Percentiles rank a stretch among this genome's conserved stretches.
Evolutionary conservation across 176 grass and related monocot species (phyloP).

Genomic region (Bromus sterilis): DNA sequence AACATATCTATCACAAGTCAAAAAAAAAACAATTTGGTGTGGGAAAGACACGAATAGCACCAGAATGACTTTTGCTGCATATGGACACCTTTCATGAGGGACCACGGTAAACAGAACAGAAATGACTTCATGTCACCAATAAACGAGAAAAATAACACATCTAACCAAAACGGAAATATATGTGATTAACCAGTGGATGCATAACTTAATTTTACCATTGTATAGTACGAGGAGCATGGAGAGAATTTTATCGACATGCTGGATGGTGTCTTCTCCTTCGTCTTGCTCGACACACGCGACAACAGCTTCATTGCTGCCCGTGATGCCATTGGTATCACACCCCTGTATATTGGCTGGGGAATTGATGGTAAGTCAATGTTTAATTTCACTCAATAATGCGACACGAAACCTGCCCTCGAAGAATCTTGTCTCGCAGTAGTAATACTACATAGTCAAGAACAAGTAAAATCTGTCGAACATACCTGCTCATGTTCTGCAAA

Average conservation of each 20-base stretch:
- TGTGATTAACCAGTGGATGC: background rate
- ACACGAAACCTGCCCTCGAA: background rate
- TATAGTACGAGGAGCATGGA: conserved; percentile 60
- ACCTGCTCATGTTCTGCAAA: background rate
- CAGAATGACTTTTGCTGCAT: background rate
- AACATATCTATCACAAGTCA: background rate
- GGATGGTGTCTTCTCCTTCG: conserved; percentile 84
- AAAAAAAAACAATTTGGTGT: background rate
- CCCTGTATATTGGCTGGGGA: conserved; percentile 83
- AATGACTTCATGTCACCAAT: background rate
- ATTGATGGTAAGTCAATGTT: conserved; percentile 42
- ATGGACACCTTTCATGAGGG: background rate
- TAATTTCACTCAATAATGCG: background rate
- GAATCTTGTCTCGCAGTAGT: background rate
- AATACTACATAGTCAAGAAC: background rate
- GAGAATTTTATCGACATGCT: conserved; percentile 79
- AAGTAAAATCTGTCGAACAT: background rate
- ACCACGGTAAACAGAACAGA: background rate
- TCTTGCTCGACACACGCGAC: conserved; percentile 50
- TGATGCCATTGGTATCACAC: conserved; percentile 73
- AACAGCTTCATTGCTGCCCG: conserved; percentile 61
- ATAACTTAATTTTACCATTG: background rate
- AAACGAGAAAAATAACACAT: background rate
- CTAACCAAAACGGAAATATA: background rate
- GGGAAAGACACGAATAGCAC: background rate